Evolutionary conservation across 1,139 yeast genomes (phyloP).

Genomic region (Yamadazyma diospyri): DNA sequence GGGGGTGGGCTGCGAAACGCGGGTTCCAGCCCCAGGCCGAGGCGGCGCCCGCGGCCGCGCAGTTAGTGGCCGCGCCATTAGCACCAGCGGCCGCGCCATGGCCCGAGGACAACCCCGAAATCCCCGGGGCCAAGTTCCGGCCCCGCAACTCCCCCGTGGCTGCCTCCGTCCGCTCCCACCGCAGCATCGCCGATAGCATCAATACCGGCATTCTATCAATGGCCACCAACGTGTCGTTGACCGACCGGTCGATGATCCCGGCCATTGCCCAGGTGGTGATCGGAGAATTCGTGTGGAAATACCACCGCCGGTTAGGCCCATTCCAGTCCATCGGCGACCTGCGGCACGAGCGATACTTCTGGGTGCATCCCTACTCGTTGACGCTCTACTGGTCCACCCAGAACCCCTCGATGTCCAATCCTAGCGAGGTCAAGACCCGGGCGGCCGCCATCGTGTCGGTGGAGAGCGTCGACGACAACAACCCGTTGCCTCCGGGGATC

Average conservation of each 20-base stretch:
- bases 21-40: constrained; percentile 38
- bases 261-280: constrained; percentile 89
- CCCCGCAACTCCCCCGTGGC: constrained; percentile 4
- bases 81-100: no score
- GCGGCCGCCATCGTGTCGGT: constrained; percentile 82
- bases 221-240: constrained; percentile 67
- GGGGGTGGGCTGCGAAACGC: constrained; percentile 44
- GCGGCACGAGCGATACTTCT: constrained; percentile 89
- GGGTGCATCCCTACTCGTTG: constrained; percentile 94
- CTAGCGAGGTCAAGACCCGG: constrained; percentile 61
- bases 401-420: constrained; percentile 75
- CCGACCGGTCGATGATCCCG: constrained; percentile 75
- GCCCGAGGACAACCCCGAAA: constrained; percentile 13
- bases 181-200: constrained; percentile 32
- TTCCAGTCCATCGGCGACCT: constrained; percentile 71
- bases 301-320: constrained; percentile 75
- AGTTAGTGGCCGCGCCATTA: constrained; percentile 9
- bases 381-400: constrained; percentile 87
- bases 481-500: constrained; percentile 87
- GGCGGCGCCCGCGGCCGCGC: constrained; percentile 14
- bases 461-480: constrained; percentile 76
- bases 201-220: constrained; percentile 46
- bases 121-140: constrained; percentile 17
- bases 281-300: constrained; percentile 88
- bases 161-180: constrained; percentile 25